Base-by-base conservation (phyloP, 257 asterid genomes). In the Leptodermis oblonga region DNA sequence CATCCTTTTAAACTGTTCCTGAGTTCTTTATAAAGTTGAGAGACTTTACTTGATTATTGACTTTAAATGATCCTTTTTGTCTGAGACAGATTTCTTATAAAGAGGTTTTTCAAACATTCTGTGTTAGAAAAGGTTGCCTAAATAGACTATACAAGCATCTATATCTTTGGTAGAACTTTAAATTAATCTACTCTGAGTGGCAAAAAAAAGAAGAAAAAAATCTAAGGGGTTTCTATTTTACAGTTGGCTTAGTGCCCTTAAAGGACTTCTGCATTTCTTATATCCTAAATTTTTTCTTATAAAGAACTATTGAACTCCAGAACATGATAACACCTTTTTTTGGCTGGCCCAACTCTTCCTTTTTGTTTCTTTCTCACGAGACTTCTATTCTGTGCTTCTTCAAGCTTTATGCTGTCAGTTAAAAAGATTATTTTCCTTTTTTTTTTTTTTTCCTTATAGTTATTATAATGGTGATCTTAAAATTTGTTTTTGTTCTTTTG, bases 1-100 rank as follows among this genome's bases (percentile, higher is more conserved):
- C 28, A 5, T 3, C 11, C 1, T 26, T 11, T 45, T 65, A 31
- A 49, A 30, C 37, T 34, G 51, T 26, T 46, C 25, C 49, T 25
- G 45, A 37, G 64, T 71, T 49, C 11, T 71, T 25, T 3, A 2
- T 71, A 10, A 62, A 71, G 55, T 52, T 62, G 26, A 39, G 42
- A 46, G 75, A 45, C 23, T 30, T 17, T 36, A 5, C 25, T 22
- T 10, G 74, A 46, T 46, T 52, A 59, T 61, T 2, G 64, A 14
- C 67, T 71, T 23, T 20, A 25, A 30, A 7, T 31, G 33, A 6
- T 59, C 37, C 61, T 49, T 62, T 71, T 71, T 15, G 45, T 45
- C 33, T 71, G 48, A 25, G 43, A 25, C 58, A 54, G 48, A 61
- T 52, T 61, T 43, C n/a, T n/a, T n/a, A n/a, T 9, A 43, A 33